These are phyloP conservation scores for Neurospora sp. DNA, from an alignment of 495 filamentous ascomycete genomes.

Conservation along the genomic window DNA sequence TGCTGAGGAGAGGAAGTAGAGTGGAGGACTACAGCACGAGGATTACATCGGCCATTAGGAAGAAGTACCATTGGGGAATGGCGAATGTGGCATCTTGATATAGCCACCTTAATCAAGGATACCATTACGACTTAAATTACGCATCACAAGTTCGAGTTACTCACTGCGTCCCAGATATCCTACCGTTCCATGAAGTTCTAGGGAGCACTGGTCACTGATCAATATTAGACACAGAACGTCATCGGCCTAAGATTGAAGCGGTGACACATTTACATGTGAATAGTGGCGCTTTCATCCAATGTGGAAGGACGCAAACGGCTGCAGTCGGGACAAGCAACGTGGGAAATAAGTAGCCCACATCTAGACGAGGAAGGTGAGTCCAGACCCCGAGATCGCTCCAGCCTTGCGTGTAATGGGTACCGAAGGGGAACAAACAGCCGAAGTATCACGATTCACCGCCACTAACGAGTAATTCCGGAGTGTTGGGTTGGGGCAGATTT, in stretches of 20 bases:
- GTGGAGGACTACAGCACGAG: not conserved
- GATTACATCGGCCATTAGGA: not conserved
- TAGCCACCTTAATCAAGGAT: not conserved
- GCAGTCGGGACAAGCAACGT: not conserved
- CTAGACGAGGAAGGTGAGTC: not conserved
- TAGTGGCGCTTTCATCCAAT: not conserved
- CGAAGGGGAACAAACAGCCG: not conserved
- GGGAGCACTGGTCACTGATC: not conserved
- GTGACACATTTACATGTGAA: not conserved
- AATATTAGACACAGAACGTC: not conserved
- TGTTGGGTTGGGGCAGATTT: not conserved
- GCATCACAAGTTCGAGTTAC: not conserved
- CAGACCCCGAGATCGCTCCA: not conserved
- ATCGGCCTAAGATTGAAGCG: not conserved
- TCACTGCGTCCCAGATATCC: not conserved
- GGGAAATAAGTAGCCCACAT: not conserved
- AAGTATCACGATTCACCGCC: not conserved
- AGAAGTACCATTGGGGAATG: not conserved
- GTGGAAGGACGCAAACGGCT: not conserved
- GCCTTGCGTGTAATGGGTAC: not conserved
- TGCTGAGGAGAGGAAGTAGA: constrained; percentile 7
- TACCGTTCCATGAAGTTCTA: not conserved
- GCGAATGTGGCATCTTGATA: not conserved
- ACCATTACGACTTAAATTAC: not conserved
- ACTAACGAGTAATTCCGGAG: not conserved